Evolutionary conservation across 1,284 basidiomycete species (phyloP).

Genomic region (Marasmius fiardii): DNA sequence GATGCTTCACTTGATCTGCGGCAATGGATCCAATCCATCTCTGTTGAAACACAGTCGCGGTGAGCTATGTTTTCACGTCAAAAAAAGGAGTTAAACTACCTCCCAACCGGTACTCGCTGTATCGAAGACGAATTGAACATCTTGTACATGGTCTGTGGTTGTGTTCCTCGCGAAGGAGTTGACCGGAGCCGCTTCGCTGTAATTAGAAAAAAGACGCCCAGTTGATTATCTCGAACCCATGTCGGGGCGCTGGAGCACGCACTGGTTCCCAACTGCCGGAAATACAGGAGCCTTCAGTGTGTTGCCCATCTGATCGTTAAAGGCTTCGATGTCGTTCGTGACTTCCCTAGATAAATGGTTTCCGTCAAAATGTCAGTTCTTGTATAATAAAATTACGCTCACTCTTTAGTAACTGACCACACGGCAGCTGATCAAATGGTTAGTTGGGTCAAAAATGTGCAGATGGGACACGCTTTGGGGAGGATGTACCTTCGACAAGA

Average conservation of each 20-base stretch:
- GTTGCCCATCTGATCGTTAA: slow-evolving; percentile 7
- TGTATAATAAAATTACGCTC: neutral
- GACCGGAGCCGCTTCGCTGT: slow-evolving; percentile 42
- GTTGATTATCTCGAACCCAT: neutral
- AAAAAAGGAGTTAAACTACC: slow-evolving; percentile 29
- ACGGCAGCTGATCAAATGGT: slow-evolving; percentile 32
- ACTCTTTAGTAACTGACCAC: slow-evolving; percentile 43
- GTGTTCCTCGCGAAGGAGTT: slow-evolving; percentile 49
- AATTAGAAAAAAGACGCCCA: slow-evolving; percentile 15
- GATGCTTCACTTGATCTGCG: slow-evolving; percentile 36
- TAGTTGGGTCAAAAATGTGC: neutral
- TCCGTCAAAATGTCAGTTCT: neutral
- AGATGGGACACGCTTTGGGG: neutral
- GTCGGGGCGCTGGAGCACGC: slow-evolving; percentile 16
- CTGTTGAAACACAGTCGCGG: slow-evolving; percentile 1
- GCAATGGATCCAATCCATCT: slow-evolving; percentile 40
- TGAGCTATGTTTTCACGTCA: neutral
- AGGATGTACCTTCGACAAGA: slow-evolving; percentile 47
- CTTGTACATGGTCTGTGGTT: slow-evolving; percentile 22
- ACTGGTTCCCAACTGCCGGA: slow-evolving; percentile 45
- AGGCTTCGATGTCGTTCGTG: slow-evolving; percentile 24
- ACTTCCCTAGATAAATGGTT: slow-evolving; percentile 30
- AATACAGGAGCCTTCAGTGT: slow-evolving; percentile 7
- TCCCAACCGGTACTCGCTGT: slow-evolving; percentile 44
- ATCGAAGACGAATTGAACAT: slow-evolving; percentile 48